Base-by-base conservation (phyloP, 306 rosid genomes). In the Purshia tridentata region DNA sequence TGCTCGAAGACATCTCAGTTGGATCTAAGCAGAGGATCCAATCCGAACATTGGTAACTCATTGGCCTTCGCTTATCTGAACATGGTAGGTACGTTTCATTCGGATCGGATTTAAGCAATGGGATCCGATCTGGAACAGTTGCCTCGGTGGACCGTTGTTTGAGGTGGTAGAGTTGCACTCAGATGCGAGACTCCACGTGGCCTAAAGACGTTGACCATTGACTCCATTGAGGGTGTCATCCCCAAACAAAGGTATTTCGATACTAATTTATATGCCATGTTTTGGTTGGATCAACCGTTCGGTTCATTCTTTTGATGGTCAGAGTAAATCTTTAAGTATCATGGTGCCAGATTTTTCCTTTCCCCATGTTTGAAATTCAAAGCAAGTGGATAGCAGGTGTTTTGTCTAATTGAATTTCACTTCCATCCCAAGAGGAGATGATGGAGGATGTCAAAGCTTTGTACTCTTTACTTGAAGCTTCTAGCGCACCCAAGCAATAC, bases 311-410 rank as follows among this genome's bases (percentile, higher is more conserved):
- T 23, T 5, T 44, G 7, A 39, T 22, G 12, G 37, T 4, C 18
- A 1, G 20, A 55, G 54, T 47, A n/a, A 72, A n/a, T 29, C 15
- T 0, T 41, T 45, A 39, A 40, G 23, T 14, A n/a, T 65, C 49
- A 72, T 67, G 75, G 52, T 74, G 42, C 55, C 85, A 91, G 94
- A 85, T 62, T 76, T 51, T 6, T 59, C 88, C 90, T 53, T 89
- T 89, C 40, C 65, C 77, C 49, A 0, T 88, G 86, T 74, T 61
- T 60, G 93, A 92, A 78, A 76, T 81, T 70, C 97, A 92, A 80
- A 81, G 93, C 83, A 86, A 83, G 72, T 92, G 97, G 97, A 85
- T 92, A 72, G 93, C 97, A 53, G 84, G 88, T 55, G 63, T 72
- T 67, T 83, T 92, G 72, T 84, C 91, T 2, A 80, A 86, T 69